Evolutionary conservation across 2,329 filamentous ascomycete genomes (phyloP).

Genomic region (Seiridium cupressi): DNA sequence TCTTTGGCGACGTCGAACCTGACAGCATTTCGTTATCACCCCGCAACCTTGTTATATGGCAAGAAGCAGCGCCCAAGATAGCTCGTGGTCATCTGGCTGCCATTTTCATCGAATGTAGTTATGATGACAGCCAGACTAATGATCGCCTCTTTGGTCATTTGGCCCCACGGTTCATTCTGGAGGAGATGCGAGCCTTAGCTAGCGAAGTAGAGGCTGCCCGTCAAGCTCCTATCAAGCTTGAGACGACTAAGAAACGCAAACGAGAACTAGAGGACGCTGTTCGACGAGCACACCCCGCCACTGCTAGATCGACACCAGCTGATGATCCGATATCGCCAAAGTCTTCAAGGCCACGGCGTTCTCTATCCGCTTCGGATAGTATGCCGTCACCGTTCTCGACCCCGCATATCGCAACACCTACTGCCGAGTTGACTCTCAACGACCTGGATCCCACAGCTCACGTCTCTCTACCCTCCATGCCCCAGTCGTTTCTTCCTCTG

Average conservation of each 20-base stretch:
- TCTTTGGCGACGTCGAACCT: constrained; percentile 95
- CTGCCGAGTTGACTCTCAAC: constrained; percentile 41
- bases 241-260: constrained; percentile 63
- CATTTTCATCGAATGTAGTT: constrained; percentile 96
- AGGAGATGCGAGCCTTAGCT: constrained; percentile 74
- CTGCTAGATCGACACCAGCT: constrained; percentile 17
- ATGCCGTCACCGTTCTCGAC: constrained; percentile 37
- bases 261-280: constrained; percentile 40
- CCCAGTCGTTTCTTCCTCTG: constrained; percentile 48
- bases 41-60: constrained; percentile 81
- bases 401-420: constrained; percentile 46
- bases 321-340: constrained; percentile 54
- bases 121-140: constrained; percentile 75
- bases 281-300: constrained; percentile 11
- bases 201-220: constrained; percentile 62
- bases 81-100: constrained; percentile 68
- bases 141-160: constrained; percentile 85
- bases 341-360: constrained; percentile 32
- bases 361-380: constrained; percentile 13
- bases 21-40: constrained; percentile 81
- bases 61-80: constrained; percentile 84
- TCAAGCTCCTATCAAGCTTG: constrained; percentile 38
- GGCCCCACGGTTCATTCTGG: constrained; percentile 76
- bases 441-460: constrained; percentile 28
- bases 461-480: constrained; percentile 11